A percentile compares a stretch with the other conserved stretches of the same genome.
Evolutionary conservation across 2,329 filamentous ascomycete species (phyloP).

Genomic region (Lasiodiplodia citricola): DNA sequence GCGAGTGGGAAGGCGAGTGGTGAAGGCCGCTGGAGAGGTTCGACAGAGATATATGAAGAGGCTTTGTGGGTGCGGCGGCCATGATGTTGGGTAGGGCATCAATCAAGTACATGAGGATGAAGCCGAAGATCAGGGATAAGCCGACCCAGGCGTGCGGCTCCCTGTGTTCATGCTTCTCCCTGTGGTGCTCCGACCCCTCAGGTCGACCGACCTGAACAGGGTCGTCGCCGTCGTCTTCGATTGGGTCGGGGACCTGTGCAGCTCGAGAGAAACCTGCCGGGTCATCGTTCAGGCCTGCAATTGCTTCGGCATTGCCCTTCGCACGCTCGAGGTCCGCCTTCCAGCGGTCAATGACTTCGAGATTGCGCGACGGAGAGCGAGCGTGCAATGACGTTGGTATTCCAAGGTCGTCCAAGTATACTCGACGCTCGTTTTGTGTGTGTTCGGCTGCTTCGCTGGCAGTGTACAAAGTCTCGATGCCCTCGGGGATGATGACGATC

Average conservation of each 20-base stretch:
- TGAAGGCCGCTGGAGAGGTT: conserved; percentile 67
- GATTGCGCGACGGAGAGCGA: neutral
- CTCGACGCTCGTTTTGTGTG: neutral
- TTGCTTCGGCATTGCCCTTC: conserved; percentile 3
- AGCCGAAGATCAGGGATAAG: conserved; percentile 83
- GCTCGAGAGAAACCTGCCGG: conserved; percentile 1
- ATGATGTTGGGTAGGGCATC: conserved; percentile 58
- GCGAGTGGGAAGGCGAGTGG: conserved; percentile 39
- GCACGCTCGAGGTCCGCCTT: conserved; percentile 4
- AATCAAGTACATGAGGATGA: conserved; percentile 95
- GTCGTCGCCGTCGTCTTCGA: conserved; percentile 44
- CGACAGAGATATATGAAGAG: conserved; percentile 86
- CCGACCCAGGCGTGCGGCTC: conserved; percentile 81
- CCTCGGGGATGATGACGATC: conserved; percentile 97
- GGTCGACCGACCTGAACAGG: conserved; percentile 41
- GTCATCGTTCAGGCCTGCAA: conserved; percentile 6
- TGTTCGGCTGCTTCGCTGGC: conserved; percentile 40
- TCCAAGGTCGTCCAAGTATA: conserved; percentile 8
- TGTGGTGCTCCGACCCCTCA: conserved; percentile 48
- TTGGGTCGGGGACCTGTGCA: conserved; percentile 35
- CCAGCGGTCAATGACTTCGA: conserved; percentile 13
- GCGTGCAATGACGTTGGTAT: conserved; percentile 1
- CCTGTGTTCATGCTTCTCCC: conserved; percentile 46
- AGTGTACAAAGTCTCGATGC: conserved; percentile 85
- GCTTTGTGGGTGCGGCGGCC: conserved; percentile 63